Evolutionary conservation across 2,329 filamentous ascomycete species (phyloP).

Genomic region (Hymenoscyphus fraxineus): DNA sequence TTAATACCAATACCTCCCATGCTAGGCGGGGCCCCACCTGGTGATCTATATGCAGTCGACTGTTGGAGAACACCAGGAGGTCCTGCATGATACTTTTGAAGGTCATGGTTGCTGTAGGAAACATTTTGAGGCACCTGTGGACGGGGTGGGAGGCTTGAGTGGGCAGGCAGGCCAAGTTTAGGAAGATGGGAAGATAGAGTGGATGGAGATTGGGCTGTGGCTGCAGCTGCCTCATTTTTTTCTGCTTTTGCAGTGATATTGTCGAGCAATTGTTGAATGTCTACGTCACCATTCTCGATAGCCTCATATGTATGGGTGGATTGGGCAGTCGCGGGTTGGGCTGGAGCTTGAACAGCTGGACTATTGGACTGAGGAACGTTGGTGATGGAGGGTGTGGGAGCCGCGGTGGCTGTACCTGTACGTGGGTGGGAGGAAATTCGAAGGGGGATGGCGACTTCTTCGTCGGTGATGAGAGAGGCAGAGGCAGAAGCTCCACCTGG

Average conservation of each 20-base stretch:
- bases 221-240: slow-evolving; percentile 28
- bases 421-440: slow-evolving; percentile 16
- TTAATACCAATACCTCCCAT: slow-evolving; percentile 32
- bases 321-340: slow-evolving; percentile 20
- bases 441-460: slow-evolving; percentile 16
- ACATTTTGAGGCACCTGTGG: slow-evolving; percentile 32
- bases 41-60: slow-evolving; percentile 29
- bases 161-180: slow-evolving; percentile 30
- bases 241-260: slow-evolving; percentile 38
- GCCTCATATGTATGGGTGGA: slow-evolving; percentile 27
- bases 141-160: slow-evolving; percentile 37
- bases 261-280: slow-evolving; percentile 37
- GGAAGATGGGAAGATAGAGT: slow-evolving; percentile 24
- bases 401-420: slow-evolving; percentile 5
- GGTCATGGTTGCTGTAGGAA: slow-evolving; percentile 30
- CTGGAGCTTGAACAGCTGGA: slow-evolving; percentile 21
- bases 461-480: slow-evolving; percentile 13
- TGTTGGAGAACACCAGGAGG: slow-evolving; percentile 27
- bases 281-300: slow-evolving; percentile 33
- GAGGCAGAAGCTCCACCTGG: too few relatives aligned
- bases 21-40: slow-evolving; percentile 28
- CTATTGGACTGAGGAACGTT: slow-evolving; percentile 19
- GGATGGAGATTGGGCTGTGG: slow-evolving; percentile 21
- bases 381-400: slow-evolving; percentile 5
- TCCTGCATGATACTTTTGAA: slow-evolving; percentile 33